phyloP scores from a whole-genome alignment of 768 basidiomycete species.

The Rhodotorula taiwanensis region DNA sequence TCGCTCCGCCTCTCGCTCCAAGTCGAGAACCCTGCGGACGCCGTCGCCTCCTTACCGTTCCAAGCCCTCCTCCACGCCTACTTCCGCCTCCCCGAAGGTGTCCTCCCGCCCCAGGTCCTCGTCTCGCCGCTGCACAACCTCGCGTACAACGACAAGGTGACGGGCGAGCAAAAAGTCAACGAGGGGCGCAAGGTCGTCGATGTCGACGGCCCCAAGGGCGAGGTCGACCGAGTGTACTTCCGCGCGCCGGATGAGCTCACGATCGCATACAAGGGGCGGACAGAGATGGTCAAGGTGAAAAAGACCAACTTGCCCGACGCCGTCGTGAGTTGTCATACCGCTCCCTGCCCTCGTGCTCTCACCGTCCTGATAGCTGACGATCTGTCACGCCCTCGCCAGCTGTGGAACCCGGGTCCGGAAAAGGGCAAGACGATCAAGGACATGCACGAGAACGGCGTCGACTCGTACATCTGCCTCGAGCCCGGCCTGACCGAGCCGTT shows the following conservation, averaged over 20 bases:
- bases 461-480: slow-evolving; percentile 81
- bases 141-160: slow-evolving; percentile 67
- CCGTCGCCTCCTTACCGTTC: slow-evolving; percentile 52
- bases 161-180: slow-evolving; percentile 51
- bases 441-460: slow-evolving; percentile 86
- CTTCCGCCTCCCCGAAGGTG: slow-evolving; percentile 50
- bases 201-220: slow-evolving; percentile 48
- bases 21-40: slow-evolving; percentile 14
- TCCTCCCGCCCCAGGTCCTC: slow-evolving; percentile 56
- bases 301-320: slow-evolving; percentile 28
- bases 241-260: slow-evolving; percentile 32
- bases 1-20: slow-evolving; percentile 61
- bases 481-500: slow-evolving; percentile 47
- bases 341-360: neutral
- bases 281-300: slow-evolving; percentile 27
- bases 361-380: neutral
- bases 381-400: slow-evolving; percentile 45
- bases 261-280: slow-evolving; percentile 6
- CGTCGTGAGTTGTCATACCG: slow-evolving; percentile 11
- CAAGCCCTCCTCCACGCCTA: slow-evolving; percentile 93
- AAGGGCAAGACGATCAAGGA: slow-evolving; percentile 59
- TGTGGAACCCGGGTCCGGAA: slow-evolving; percentile 80
- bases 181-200: slow-evolving; percentile 52
- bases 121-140: slow-evolving; percentile 59
- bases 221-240: slow-evolving; percentile 39